Conservation (phyloP, 768 basidiomycete genomes). For the Pleurotus eryngii region DNA sequence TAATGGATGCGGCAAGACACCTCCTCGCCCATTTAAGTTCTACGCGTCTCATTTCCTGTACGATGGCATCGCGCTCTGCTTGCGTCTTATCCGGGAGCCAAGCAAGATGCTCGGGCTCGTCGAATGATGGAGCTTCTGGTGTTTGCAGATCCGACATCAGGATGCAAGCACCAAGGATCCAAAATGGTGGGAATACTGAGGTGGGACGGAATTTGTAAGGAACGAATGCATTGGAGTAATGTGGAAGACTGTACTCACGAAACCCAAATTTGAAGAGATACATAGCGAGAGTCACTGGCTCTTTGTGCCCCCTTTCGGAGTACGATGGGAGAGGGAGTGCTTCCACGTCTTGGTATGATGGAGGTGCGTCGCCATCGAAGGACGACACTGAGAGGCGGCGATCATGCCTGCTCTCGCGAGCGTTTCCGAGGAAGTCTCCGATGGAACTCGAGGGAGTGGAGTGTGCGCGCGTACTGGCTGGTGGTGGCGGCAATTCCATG, state of each 20-base stretch:
- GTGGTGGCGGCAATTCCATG: not conserved
- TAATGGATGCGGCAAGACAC: conserved; percentile 50
- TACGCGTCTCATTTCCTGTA: conserved; percentile 41
- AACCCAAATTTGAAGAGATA: conserved; percentile 51
- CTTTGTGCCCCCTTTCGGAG: conserved; percentile 16
- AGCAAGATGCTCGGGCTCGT: conserved; percentile 3
- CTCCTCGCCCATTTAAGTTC: conserved; percentile 58
- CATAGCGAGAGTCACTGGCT: conserved; percentile 40
- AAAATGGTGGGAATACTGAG: conserved; percentile 47
- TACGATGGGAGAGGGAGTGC: conserved; percentile 3
- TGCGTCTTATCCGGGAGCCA: conserved; percentile 59
- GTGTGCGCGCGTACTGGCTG: not conserved
- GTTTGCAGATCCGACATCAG: conserved; percentile 36
- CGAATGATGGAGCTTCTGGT: conserved; percentile 15
- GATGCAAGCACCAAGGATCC: conserved; percentile 40
- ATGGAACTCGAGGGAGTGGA: not conserved
- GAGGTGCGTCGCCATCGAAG: conserved; percentile 2
- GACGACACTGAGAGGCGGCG: conserved; percentile 3
- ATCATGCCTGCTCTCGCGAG: conserved; percentile 2
- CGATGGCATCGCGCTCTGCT: conserved; percentile 43
- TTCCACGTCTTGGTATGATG: conserved; percentile 6
- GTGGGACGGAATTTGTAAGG: not conserved
- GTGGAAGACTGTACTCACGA: conserved; percentile 27
- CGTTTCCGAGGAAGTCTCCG: conserved; percentile 4
- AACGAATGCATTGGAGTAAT: not conserved